Evolutionary conservation across 495 filamentous ascomycete genomes (phyloP), one percentile per base, ranked within the genome.

Genomic region (Daldinia loculata): DNA sequence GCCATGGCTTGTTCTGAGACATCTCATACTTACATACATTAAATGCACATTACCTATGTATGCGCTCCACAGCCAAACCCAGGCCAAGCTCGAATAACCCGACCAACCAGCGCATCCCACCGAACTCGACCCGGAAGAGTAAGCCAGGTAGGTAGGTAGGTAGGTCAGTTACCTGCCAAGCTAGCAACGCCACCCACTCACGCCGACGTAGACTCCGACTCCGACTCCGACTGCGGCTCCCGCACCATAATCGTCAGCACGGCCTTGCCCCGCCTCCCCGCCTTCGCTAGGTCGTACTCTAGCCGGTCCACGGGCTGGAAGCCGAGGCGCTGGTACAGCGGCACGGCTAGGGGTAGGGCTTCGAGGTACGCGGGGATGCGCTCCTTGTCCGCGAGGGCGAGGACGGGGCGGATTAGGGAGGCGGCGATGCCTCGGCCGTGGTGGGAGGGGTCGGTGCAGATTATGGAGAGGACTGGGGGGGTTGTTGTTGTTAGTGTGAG

Each of bases 291-390:
- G 30, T 75, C 63, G 15, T 61, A 72, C 43, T 73, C 69, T 3
- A 78, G 27, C 51, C n/a, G 67, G 43, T 79, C 78, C 0, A 80
- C 59, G 0, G 11, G 58, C 34, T 59, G 60, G 56, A 83, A 86
- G 39, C 84, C 83, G 2, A 81, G 59, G 58, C 70, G 76, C 32
- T 75, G 73, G 62, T 86, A 86, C 67, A 84, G 68, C 8, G 75
- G 58, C 4, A 78, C 76, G 0, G 83, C 83, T 1, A 77, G 36
- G n/a, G 76, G 70, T 30, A 83, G 79, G 17, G 78, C 81, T 48
- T 85, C 83, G 5, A 85, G 72, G 58, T 85, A 83, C 9, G 83
- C 72, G 0, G 79, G 69, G 43, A 84, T 36, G 6, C 67, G 63
- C 6, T 83, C 80, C 27, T 58, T 67, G 12, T 77, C 75, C 0